phyloP scores from a whole-genome alignment of 805 yeast genomes.

The Saccharomyces eubayanus region DNA sequence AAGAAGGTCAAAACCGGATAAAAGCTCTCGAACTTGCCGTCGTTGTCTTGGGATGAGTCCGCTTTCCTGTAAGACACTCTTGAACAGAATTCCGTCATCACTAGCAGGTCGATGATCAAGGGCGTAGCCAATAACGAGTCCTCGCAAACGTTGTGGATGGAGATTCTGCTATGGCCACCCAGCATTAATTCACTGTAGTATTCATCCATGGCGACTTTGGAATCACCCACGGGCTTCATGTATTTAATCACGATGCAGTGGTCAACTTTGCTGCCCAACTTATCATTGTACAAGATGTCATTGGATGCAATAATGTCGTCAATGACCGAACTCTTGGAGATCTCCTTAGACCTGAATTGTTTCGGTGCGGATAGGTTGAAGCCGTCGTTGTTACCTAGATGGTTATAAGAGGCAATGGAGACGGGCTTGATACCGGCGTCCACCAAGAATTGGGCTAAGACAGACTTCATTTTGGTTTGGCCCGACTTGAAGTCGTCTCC shows the following conservation, averaged over 20 bases:
- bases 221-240: constrained; percentile 89
- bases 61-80: constrained; percentile 71
- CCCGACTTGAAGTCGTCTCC: constrained; percentile 98
- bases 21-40: constrained; percentile 47
- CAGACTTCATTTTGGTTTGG: constrained; percentile 94
- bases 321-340: constrained; percentile 84
- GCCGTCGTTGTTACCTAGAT: constrained; percentile 94
- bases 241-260: constrained; percentile 95
- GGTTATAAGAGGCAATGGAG: constrained; percentile 92
- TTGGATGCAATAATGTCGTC: constrained; percentile 91
- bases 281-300: constrained; percentile 71
- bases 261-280: constrained; percentile 70
- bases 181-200: constrained; percentile 94
- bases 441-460: constrained; percentile 87
- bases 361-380: constrained; percentile 82
- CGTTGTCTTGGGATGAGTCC: constrained; percentile 12
- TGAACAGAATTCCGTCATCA: constrained; percentile 82
- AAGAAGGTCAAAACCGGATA: constrained; percentile 81
- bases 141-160: constrained; percentile 93
- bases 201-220: constrained; percentile 98
- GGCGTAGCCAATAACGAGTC: constrained; percentile 94
- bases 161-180: constrained; percentile 93
- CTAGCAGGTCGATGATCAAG: constrained; percentile 80
- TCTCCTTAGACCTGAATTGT: constrained; percentile 93
- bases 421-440: constrained; percentile 96